A percentile compares a stretch with the other conserved stretches of the same genome.
phyloP scores from a whole-genome alignment of 768 basidiomycete genomes.

The Pisolithus albus region DNA sequence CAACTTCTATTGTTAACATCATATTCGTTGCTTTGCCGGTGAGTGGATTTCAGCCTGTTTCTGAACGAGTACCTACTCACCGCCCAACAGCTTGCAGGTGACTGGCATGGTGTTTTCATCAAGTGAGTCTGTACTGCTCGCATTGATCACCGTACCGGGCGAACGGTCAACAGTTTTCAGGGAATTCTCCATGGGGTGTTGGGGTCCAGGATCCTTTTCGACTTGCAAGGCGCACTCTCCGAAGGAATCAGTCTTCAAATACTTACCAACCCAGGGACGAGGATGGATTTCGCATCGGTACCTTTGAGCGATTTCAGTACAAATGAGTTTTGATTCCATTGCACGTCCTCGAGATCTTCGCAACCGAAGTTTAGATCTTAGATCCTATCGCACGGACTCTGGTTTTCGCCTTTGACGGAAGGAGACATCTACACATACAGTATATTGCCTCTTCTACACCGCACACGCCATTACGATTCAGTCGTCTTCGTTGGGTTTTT shows the following conservation, averaged over 20 bases:
- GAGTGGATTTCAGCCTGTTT: neutral
- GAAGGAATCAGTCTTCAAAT: neutral
- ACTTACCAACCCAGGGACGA: neutral
- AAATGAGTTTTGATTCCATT: neutral
- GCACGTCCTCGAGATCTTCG: too few species aligned
- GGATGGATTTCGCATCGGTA: neutral
- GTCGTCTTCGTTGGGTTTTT: too few species aligned
- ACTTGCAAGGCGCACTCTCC: neutral
- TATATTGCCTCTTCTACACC: too few species aligned
- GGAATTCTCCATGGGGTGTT: conserved; percentile 7
- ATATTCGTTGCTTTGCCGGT: conserved; percentile 6
- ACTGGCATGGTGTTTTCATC: conserved; percentile 4
- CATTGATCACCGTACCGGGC: neutral
- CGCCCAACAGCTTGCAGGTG: neutral
- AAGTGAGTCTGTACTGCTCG: conserved; percentile 2
- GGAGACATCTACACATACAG: too few species aligned
- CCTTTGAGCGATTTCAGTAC: neutral
- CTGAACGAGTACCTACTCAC: neutral
- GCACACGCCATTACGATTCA: too few species aligned
- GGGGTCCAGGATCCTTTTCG: conserved; percentile 10
- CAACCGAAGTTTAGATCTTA: too few species aligned
- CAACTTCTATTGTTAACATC: conserved; percentile 3
- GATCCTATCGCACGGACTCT: too few species aligned
- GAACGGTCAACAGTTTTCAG: conserved; percentile 2
- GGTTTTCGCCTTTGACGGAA: too few species aligned